Conservation (phyloP, 1,284 basidiomycete genomes). For the Moniliophthora roreri region DNA sequence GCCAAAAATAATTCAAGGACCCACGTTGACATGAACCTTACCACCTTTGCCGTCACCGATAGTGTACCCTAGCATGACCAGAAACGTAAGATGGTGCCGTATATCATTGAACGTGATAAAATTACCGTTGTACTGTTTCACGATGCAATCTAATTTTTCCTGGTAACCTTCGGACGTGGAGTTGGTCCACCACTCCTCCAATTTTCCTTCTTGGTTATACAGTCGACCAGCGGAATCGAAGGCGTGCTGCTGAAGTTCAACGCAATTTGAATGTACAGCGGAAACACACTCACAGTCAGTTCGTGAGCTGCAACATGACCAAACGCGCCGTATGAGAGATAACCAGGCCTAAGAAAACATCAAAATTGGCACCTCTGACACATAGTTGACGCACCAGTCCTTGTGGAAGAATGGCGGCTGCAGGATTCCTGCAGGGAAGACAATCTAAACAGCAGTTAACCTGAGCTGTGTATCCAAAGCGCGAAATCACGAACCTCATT, state of each 20-base stretch:
- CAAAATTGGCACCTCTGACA: not conserved
- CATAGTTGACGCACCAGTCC: conserved; percentile 57
- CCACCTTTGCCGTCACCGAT: conserved; percentile 86
- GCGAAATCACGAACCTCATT: conserved; percentile 57
- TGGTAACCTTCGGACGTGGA: conserved; percentile 84
- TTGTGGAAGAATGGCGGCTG: conserved; percentile 91
- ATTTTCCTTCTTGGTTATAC: conserved; percentile 79
- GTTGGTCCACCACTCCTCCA: conserved; percentile 89
- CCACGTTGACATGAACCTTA: conserved; percentile 81
- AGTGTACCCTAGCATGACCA: conserved; percentile 62
- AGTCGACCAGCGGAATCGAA: conserved; percentile 90
- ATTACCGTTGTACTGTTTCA: conserved; percentile 81
- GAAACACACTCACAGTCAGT: conserved; percentile 58
- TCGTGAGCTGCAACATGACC: conserved; percentile 91
- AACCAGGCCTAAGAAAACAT: conserved; percentile 67
- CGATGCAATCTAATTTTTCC: conserved; percentile 83
- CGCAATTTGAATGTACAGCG: not conserved
- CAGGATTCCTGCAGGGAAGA: conserved; percentile 95
- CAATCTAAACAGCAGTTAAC: conserved; percentile 58
- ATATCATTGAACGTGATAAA: conserved; percentile 2
- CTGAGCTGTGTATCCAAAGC: not conserved
- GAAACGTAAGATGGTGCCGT: conserved; percentile 4
- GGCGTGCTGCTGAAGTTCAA: conserved; percentile 62
- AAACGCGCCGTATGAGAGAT: conserved; percentile 90
- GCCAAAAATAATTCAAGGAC: conserved; percentile 26